Evolutionary conservation across 1,284 basidiomycete genomes (phyloP), one percentile per base, ranked within the genome.

Genomic region (Athelia psychrophila): DNA sequence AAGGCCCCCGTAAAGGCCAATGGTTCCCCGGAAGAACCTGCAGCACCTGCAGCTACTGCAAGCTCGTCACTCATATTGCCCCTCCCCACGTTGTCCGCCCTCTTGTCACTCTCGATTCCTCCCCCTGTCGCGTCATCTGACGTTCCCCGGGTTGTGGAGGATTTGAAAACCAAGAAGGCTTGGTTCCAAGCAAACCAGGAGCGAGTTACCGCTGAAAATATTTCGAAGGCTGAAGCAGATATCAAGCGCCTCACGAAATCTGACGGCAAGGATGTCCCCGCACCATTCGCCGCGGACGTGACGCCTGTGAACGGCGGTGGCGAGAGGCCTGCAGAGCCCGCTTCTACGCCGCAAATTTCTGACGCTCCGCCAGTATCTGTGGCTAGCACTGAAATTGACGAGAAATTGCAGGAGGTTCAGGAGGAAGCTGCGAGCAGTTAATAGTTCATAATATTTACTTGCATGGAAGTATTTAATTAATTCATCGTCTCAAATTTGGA

Each of bases 101-200:
- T 99, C 46, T 80, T 97, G 52, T 77, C 84, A 15, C 80, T 99
- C 30, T 93, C 93, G 49, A 98, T 99, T 64, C 86, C 94, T 24
- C 91, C 95, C 20, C 97, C 97, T 0, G 77, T 85, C 9, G 87
- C 86, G 40, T 72, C 81, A 46, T 76, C 80, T 13, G 96, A 99
- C 64, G 79, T 96, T 30, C 79, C 85, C 48, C 88, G 93, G 50
- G 85, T 94, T 33, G 79, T 99, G 55, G 88, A 93, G 64, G 93
- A 98, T 66, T 78, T 99, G 53, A 89, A 91, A 72, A 92, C 85
- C 51, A 99, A 99, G 81, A 95, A 93, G 73, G 81, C 88, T 42
- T 99, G 95, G 95, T 98, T 88, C 68, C 84, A 91, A 66, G 84
- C 81, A 13, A 89, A 91, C 67, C 88, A 88, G 66, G 74, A 74